Conservation (phyloP, 2,329 filamentous ascomycete genomes). For the Periconia sp. region DNA sequence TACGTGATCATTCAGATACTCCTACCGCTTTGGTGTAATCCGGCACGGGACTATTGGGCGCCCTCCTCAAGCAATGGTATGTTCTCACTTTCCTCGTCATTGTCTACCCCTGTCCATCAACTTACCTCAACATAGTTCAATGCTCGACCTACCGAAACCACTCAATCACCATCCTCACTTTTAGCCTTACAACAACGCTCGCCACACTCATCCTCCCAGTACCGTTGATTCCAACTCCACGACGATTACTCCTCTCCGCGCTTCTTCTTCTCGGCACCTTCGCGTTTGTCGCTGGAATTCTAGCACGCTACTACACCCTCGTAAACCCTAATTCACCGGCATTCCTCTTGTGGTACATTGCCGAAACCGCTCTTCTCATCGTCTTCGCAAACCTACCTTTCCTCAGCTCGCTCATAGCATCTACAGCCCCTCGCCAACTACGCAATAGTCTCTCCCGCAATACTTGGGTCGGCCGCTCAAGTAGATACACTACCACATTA, state of each 20-base stretch:
- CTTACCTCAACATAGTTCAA: conserved; percentile 15
- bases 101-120: not conserved
- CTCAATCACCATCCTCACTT: conserved; percentile 17
- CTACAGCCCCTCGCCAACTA: conserved; percentile 18
- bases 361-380: conserved; percentile 23
- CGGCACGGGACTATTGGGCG: conserved; percentile 23
- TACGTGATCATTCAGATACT: conserved; percentile 27
- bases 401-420: conserved; percentile 28
- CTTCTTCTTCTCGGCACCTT: conserved; percentile 25
- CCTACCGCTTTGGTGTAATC: conserved; percentile 26
- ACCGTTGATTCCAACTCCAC: conserved; percentile 36
- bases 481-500: conserved; percentile 8
- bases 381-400: conserved; percentile 37
- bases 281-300: conserved; percentile 18
- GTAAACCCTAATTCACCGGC: conserved; percentile 1
- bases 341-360: conserved; percentile 24
- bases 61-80: conserved; percentile 14
- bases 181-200: conserved; percentile 23
- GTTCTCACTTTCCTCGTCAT: not conserved
- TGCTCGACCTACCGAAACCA: conserved; percentile 29
- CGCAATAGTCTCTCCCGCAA: conserved; percentile 14
- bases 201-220: conserved; percentile 27
- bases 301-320: conserved; percentile 23
- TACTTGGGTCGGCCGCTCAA: conserved; percentile 14
- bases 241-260: conserved; percentile 24